These are phyloP conservation scores for Tilletia walkeri DNA, from an alignment of 1,284 basidiomycete genomes.

Conservation along the genomic window DNA sequence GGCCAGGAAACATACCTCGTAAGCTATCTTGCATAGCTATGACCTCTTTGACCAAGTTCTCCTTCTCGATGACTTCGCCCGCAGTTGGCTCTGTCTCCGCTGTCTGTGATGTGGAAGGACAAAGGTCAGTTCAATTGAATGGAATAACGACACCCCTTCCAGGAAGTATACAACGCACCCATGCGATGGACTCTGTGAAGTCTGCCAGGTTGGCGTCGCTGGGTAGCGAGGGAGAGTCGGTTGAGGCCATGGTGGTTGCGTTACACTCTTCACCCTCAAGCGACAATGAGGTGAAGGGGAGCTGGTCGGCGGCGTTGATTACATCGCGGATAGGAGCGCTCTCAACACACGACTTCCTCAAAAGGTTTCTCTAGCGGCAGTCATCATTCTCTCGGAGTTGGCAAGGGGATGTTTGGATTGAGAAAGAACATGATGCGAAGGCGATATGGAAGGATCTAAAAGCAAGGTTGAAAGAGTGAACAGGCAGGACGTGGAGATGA, in stretches of 20 bases:
- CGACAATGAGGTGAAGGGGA: no score
- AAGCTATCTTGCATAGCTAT: conserved; percentile 46
- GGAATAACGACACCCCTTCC: neutral
- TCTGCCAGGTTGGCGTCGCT: neutral
- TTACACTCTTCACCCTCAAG: no score
- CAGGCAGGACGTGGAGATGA: no score
- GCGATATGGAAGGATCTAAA: no score
- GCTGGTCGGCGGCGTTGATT: no score
- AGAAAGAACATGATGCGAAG: no score
- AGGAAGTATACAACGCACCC: neutral
- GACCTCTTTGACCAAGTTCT: conserved; percentile 50
- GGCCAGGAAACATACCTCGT: conserved; percentile 22
- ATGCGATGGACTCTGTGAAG: conserved; percentile 18
- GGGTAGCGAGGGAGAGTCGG: neutral
- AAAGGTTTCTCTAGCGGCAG: no score
- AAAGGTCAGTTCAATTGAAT: neutral
- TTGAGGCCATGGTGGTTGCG: neutral
- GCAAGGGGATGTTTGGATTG: no score
- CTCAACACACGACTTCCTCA: no score
- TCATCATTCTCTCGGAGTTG: no score
- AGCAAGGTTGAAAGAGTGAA: no score
- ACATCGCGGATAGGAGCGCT: no score
- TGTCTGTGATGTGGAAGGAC: conserved; percentile 23
- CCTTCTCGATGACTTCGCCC: conserved; percentile 54
- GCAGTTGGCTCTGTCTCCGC: conserved; percentile 48